Conservation (phyloP, 495 filamentous ascomycete species). For the Lichenothelia convexa region DNA sequence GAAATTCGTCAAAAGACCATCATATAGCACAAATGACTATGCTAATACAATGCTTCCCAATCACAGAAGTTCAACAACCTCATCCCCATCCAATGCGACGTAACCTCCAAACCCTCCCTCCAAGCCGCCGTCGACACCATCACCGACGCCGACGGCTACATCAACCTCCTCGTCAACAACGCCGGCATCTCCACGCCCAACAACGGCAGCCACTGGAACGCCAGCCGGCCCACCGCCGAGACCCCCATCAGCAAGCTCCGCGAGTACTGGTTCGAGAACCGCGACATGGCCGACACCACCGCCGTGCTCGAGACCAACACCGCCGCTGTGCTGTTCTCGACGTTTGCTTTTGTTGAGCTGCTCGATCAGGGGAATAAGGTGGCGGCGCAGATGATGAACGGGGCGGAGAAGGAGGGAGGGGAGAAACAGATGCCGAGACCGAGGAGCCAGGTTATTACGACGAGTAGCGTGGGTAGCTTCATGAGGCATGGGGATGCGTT, state of each 20-base stretch:
- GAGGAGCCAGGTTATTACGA: constrained; percentile 19
- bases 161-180: constrained; percentile 17
- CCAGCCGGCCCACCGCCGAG: constrained; percentile 3
- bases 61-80: constrained; percentile 19
- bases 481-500: constrained; percentile 14
- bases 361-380: constrained; percentile 26
- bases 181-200: constrained; percentile 6
- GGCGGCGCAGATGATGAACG: too few species aligned
- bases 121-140: constrained; percentile 17
- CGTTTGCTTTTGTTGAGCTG: constrained; percentile 26
- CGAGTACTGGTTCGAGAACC: too few species aligned
- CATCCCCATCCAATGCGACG: constrained; percentile 24
- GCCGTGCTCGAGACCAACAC: constrained; percentile 20
- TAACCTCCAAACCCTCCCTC: constrained; percentile 25
- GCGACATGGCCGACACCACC: constrained; percentile 11
- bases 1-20: too few species aligned
- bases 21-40: too few species aligned
- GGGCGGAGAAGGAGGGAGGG: too few species aligned
- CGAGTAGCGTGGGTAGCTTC: constrained; percentile 17
- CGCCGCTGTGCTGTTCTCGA: constrained; percentile 21
- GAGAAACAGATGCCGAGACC: constrained; percentile 4
- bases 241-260: too few species aligned
- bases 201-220: constrained; percentile 7
- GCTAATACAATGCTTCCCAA: too few species aligned
- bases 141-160: constrained; percentile 21